Evolutionary conservation across 1,139 yeast species (phyloP), one percentile per base, ranked within the genome.

Genomic region (Candida tropicalis): DNA sequence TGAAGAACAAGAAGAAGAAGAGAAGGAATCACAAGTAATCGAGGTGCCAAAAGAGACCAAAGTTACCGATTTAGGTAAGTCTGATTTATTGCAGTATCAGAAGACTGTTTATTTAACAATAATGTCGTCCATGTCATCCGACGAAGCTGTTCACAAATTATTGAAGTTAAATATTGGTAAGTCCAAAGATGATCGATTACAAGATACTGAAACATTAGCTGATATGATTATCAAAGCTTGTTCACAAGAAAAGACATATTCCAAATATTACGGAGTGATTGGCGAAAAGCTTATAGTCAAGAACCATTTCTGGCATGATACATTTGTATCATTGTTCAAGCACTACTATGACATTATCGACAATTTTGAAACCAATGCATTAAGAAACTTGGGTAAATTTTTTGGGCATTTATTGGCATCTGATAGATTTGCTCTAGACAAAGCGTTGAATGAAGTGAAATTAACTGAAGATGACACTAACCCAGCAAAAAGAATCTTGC

Each of bases 121-220:
- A 24, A 90, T 88, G 87, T 88, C 97, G n/a, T 84, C 97, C 44
- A 79, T 91, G 82, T 84, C 96, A 1, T 83, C 93, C 2, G 96
- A 89, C 53, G 99, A 93, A 68, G 95, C 96, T 0, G 90, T 88
- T 0, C 98, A 91, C 62, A 91, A 91, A 60, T 65, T 93, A 10
- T 55, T 87, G 35, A 77, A 76, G 55, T 58, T 84, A 13, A 63
- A 72, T 4, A 60, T 74, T 2, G 60, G 66, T 5, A 70, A 65
- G 38, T 61, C 63, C 0, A 73, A 74, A 35, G 49, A 51, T 25
- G 52, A 50, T n/a, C 49, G 52, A 7, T 52, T 56, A 15, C 35
- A 44, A n/a, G 37, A 45, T 38, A 54, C 61, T 29, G 61, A 60
- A 24, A 66, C 79, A 51, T 70, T 88, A 32, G 82, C 80, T 9